These are phyloP conservation scores for Prunus salicina DNA, from an alignment of 306 rosid genomes.

Conservation along the genomic window DNA sequence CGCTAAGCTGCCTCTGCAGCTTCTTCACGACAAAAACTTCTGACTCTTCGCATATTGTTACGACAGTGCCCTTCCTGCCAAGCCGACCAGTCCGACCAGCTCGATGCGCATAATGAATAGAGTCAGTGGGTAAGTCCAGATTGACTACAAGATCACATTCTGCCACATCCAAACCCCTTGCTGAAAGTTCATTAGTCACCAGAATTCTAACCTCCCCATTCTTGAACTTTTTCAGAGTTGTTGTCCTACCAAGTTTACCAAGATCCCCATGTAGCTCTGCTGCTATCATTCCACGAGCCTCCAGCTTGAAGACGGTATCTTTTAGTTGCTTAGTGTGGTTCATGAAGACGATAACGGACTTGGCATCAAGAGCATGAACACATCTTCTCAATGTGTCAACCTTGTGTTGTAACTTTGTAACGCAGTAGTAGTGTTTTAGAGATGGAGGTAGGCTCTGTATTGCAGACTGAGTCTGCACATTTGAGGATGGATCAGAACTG, in stretches of 20 bases:
- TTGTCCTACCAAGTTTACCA: slow-evolving; percentile 87
- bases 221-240: slow-evolving; percentile 83
- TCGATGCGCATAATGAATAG: slow-evolving; percentile 87
- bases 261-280: slow-evolving; percentile 93
- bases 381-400: slow-evolving; percentile 81
- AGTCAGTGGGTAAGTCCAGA: slow-evolving; percentile 82
- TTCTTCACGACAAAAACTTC: slow-evolving; percentile 91
- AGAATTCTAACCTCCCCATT: slow-evolving; percentile 76
- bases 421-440: slow-evolving; percentile 72
- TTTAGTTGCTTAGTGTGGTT: slow-evolving; percentile 85
- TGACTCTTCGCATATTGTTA: slow-evolving; percentile 77
- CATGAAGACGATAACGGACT: slow-evolving; percentile 88
- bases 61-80: slow-evolving; percentile 83
- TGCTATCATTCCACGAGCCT: slow-evolving; percentile 83
- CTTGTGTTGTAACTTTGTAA: slow-evolving; percentile 80
- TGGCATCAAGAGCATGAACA: slow-evolving; percentile 89
- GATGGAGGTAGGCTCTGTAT: slow-evolving; percentile 79
- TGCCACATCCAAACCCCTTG: slow-evolving; percentile 91
- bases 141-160: slow-evolving; percentile 98
- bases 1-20: slow-evolving; percentile 80
- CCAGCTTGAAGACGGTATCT: slow-evolving; percentile 88
- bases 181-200: slow-evolving; percentile 86
- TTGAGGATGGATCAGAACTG: slow-evolving; percentile 23
- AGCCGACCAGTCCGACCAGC: slow-evolving; percentile 94
- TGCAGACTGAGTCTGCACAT: slow-evolving; percentile 45